These are phyloP conservation scores for Apiospora phragmitis DNA, from an alignment of 2,329 filamentous ascomycete species.

Conservation along the genomic window DNA sequence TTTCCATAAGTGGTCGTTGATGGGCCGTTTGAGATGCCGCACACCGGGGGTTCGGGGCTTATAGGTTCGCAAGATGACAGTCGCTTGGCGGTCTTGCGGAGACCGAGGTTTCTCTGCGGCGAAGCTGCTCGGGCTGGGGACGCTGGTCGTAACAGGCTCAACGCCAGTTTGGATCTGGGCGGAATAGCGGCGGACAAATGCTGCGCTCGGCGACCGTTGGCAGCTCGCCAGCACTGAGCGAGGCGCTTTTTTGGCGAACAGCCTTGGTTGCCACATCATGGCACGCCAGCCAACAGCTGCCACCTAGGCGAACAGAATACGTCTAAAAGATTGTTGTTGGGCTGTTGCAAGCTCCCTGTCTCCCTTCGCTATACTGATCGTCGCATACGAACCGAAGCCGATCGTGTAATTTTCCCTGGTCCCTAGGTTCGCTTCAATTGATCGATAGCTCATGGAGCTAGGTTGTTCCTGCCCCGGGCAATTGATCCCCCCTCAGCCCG, in stretches of 20 bases:
- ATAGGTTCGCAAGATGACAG: slow-evolving; percentile 73
- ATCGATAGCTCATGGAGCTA: slow-evolving; percentile 12
- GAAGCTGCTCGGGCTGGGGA: slow-evolving; percentile 21
- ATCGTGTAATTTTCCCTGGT: slow-evolving; percentile 9
- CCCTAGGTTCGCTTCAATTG: background rate
- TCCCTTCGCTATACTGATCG: background rate
- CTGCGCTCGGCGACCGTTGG: slow-evolving; percentile 22
- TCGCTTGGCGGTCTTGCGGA: slow-evolving; percentile 31
- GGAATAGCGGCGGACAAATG: slow-evolving; percentile 25
- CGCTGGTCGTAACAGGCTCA: slow-evolving; percentile 16
- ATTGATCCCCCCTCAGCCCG: background rate
- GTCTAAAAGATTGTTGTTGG: background rate
- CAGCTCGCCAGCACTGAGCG: slow-evolving; percentile 23
- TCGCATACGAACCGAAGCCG: background rate
- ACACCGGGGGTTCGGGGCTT: slow-evolving; percentile 92
- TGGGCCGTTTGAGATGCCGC: slow-evolving; percentile 84
- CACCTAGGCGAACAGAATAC: background rate
- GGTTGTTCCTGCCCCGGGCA: slow-evolving; percentile 14
- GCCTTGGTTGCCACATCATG: slow-evolving; percentile 34
- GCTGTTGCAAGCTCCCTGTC: slow-evolving; percentile 7
- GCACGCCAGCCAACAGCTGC: slow-evolving; percentile 17
- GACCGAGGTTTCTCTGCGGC: slow-evolving; percentile 15
- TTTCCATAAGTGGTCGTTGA: slow-evolving; percentile 98
- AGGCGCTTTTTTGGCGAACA: slow-evolving; percentile 28
- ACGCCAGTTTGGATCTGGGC: slow-evolving; percentile 26